phyloP scores from a whole-genome alignment of 257 asterid species.

The Fraxinus americana region DNA sequence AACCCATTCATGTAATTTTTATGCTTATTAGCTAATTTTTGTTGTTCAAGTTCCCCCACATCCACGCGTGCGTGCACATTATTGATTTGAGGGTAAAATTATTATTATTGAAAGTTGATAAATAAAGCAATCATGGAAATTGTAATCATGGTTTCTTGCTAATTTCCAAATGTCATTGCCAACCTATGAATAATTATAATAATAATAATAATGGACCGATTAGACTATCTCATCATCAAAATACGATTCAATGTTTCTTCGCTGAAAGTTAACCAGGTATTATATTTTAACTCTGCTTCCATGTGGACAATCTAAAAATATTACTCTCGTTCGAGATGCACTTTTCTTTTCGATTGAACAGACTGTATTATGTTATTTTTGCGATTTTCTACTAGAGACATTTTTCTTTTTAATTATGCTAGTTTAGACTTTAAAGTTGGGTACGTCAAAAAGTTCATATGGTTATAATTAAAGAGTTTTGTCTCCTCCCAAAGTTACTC shows the following conservation, averaged over 20 bases:
- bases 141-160: constrained; percentile 6
- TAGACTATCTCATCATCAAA: too few species aligned
- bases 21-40: constrained; percentile 21
- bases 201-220: too few species aligned
- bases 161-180: not conserved
- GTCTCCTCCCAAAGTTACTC: too few species aligned
- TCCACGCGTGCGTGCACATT: constrained; percentile 6
- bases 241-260: too few species aligned
- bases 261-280: too few species aligned
- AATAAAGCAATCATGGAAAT: not conserved
- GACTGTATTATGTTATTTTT: not conserved
- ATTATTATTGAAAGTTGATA: not conserved
- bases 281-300: too few species aligned
- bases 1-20: not conserved
- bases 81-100: not conserved
- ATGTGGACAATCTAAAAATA: too few species aligned
- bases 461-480: too few species aligned
- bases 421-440: too few species aligned
- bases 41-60: not conserved
- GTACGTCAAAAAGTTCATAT: too few species aligned
- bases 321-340: not conserved
- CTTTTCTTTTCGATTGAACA: not conserved
- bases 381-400: not conserved
- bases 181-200: not conserved
- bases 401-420: too few species aligned